These are phyloP conservation scores for Paraurostyla sp. DNA, from an alignment of 73 alveolate genomes.

Conservation along the genomic window DNA sequence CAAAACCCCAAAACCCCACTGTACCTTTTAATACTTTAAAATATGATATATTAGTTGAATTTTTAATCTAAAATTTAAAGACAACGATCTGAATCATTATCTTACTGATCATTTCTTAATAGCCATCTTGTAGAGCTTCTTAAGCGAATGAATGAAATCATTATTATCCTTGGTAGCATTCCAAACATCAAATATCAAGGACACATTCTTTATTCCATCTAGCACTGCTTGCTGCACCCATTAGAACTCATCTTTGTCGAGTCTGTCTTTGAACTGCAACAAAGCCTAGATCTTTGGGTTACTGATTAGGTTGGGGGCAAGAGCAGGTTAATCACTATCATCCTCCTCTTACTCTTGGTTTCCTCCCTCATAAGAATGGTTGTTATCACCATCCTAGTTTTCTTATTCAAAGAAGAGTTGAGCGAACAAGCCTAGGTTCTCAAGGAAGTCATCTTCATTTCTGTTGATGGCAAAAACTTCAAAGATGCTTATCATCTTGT, in stretches of 20 bases:
- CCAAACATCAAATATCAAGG: not conserved
- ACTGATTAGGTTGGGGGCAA: not conserved
- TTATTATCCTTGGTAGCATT: slow-evolving; percentile 1
- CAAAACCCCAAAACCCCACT: no score
- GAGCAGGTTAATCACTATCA: not conserved
- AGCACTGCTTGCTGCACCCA: not conserved
- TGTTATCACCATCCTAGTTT: not conserved
- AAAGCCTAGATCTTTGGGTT: not conserved
- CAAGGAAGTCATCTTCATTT: slow-evolving; percentile 69
- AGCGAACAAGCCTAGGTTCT: slow-evolving; percentile 51
- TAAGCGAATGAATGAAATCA: slow-evolving; percentile 28
- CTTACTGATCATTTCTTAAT: not conserved
- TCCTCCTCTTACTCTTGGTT: not conserved
- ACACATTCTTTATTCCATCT: not conserved
- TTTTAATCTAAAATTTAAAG: not conserved
- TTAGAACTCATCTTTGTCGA: not conserved
- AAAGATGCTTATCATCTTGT: slow-evolving; percentile 59
- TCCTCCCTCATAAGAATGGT: not conserved
- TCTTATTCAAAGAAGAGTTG: slow-evolving; percentile 29
- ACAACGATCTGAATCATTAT: no score
- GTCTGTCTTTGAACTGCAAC: not conserved
- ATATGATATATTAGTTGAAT: not conserved
- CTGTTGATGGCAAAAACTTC: slow-evolving; percentile 74
- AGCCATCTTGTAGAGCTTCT: slow-evolving; percentile 5
- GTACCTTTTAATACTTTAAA: no score